These are phyloP conservation scores for Colletotrichum karsti DNA, from an alignment of 2,329 filamentous ascomycete genomes.

Conservation along the genomic window DNA sequence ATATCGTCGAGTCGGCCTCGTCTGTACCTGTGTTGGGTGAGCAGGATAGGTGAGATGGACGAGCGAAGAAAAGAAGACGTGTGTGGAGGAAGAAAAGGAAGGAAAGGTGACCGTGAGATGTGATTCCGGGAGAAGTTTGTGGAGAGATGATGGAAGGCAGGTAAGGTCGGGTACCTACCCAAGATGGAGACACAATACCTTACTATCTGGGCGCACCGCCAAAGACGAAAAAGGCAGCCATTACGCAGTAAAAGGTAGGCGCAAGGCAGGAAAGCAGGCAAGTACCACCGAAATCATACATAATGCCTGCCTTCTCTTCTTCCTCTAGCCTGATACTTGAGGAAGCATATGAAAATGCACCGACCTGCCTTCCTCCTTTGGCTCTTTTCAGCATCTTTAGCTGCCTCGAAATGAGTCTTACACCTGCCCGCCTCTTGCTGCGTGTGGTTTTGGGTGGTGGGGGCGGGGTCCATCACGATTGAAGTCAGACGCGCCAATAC, in stretches of 20 bases:
- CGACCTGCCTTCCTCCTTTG: neutral
- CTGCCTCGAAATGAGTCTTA: slow-evolving; percentile 2
- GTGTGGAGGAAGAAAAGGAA: neutral
- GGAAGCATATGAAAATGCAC: neutral
- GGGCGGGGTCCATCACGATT: neutral
- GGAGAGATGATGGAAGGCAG: neutral
- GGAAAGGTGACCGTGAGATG: neutral
- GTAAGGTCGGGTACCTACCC: neutral
- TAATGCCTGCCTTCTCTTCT: neutral
- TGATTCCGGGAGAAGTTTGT: neutral
- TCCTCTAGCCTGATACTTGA: neutral
- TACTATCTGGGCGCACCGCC: slow-evolving; percentile 2
- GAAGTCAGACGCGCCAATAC: neutral
- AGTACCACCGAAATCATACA: neutral
- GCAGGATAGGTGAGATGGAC: neutral
- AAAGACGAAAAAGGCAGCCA: neutral
- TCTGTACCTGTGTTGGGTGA: too few relatives aligned
- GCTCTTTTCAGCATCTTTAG: neutral
- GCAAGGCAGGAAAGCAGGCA: too few relatives aligned
- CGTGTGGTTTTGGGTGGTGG: neutral
- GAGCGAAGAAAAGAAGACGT: slow-evolving; percentile 7
- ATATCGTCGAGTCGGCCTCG: too few relatives aligned
- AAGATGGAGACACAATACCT: too few relatives aligned
- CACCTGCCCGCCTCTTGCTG: neutral
- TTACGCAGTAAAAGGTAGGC: too few relatives aligned